Evolutionary conservation across 768 basidiomycete species (phyloP).

Genomic region (Calocera viscosa): DNA sequence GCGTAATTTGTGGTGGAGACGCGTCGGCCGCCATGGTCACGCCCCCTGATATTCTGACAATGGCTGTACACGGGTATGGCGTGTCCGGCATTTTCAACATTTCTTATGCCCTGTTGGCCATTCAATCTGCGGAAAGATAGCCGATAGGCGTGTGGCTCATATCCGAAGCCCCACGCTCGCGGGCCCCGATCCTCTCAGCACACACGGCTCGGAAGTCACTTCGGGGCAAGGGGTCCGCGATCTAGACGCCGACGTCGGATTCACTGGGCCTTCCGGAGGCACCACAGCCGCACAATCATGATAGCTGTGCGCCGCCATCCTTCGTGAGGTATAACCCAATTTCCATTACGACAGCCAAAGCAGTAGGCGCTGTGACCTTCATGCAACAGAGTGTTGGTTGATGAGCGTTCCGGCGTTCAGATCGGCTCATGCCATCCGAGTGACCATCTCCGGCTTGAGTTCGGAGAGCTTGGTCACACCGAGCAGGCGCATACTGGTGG

Average conservation of each 20-base stretch:
- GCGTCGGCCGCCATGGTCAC: not conserved
- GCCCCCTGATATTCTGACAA: not conserved
- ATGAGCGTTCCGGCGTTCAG: not conserved
- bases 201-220: too few relatives aligned
- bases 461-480: conserved; percentile 30
- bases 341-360: not conserved
- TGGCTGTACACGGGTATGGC: not conserved
- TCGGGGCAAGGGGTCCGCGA: too few relatives aligned
- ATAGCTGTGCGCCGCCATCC: too few relatives aligned
- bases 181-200: too few relatives aligned
- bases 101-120: not conserved
- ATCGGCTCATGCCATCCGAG: not conserved
- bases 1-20: not conserved
- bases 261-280: too few relatives aligned
- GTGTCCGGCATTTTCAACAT: not conserved
- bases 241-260: too few relatives aligned
- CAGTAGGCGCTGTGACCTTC: not conserved
- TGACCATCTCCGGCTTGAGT: conserved; percentile 28
- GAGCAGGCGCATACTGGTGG: conserved; percentile 31
- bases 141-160: not conserved
- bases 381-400: not conserved
- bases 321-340: too few relatives aligned
- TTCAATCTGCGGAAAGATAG: not conserved
- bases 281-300: too few relatives aligned
- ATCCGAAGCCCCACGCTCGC: too few relatives aligned